A percentile compares a stretch with the other conserved stretches of the same genome.
Evolutionary conservation across 2,329 filamentous ascomycete species (phyloP).

Genomic region (Talaromyces funiculosus): DNA sequence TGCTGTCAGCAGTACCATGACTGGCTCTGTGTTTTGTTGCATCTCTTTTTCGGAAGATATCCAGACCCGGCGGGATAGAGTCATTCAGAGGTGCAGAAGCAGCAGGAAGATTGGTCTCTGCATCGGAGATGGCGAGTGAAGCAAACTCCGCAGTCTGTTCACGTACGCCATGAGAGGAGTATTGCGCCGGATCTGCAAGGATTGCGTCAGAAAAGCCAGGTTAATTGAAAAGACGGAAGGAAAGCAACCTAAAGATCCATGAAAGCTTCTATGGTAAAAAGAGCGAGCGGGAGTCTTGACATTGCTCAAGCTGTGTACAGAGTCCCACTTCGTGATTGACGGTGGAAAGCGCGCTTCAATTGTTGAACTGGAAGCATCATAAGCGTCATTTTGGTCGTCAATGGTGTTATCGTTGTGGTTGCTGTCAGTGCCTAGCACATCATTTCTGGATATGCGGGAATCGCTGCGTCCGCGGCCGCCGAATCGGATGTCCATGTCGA

Average conservation of each 20-base stretch:
- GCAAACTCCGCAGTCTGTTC: slow-evolving; percentile 85
- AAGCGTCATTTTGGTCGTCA: slow-evolving; percentile 6
- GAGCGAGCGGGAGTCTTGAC: slow-evolving; percentile 40
- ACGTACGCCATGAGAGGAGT: slow-evolving; percentile 69
- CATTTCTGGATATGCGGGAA: slow-evolving; percentile 4
- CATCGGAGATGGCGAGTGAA: slow-evolving; percentile 68
- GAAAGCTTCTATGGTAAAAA: slow-evolving; percentile 43
- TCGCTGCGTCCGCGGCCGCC: slow-evolving; percentile 11
- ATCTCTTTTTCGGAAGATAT: slow-evolving; percentile 23
- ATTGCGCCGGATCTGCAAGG: slow-evolving; percentile 61
- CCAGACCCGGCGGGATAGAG: slow-evolving; percentile 25
- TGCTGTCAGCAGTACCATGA: slow-evolving; percentile 15
- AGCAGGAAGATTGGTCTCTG: slow-evolving; percentile 22
- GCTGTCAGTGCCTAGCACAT: not conserved
- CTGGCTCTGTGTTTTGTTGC: not conserved
- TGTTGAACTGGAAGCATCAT: not conserved
- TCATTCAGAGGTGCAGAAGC: slow-evolving; percentile 22
- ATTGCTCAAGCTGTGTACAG: slow-evolving; percentile 26
- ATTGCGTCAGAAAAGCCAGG: not conserved
- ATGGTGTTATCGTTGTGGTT: slow-evolving; percentile 3
- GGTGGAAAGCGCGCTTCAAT: not conserved
- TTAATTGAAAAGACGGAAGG: slow-evolving; percentile 10
- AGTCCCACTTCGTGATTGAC: slow-evolving; percentile 6
- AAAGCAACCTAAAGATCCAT: slow-evolving; percentile 32
- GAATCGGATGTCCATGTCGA: slow-evolving; percentile 6